A percentile compares a stretch with the other conserved stretches of the same genome.
Conservation (phyloP, 768 basidiomycete species). For the Paxillus involutus region DNA sequence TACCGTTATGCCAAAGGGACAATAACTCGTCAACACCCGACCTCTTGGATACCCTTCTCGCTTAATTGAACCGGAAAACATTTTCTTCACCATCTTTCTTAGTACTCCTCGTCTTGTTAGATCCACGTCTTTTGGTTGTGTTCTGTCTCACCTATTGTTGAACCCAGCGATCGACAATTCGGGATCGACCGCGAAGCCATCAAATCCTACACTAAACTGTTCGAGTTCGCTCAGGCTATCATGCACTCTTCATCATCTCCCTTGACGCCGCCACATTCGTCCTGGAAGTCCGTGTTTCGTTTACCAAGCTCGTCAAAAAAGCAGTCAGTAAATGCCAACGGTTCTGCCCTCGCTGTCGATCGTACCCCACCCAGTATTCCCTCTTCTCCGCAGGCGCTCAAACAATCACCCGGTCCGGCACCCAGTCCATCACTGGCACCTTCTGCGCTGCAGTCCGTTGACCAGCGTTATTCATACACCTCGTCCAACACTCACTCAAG, state of each 20-base stretch:
- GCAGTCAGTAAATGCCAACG: slow-evolving; percentile 33
- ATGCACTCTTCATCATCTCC: slow-evolving; percentile 28
- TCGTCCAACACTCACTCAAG: slow-evolving; percentile 76
- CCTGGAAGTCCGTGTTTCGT: slow-evolving; percentile 78
- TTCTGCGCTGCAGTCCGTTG: slow-evolving; percentile 49
- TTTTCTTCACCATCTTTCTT: slow-evolving; percentile 14
- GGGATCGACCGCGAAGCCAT: slow-evolving; percentile 23
- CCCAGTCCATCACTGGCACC: slow-evolving; percentile 54
- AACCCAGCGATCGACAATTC: slow-evolving; percentile 20
- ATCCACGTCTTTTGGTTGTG: neutral
- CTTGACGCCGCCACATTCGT: slow-evolving; percentile 26
- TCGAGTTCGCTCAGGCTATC: neutral
- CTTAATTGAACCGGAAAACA: slow-evolving; percentile 14
- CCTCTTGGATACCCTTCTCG: slow-evolving; percentile 4
- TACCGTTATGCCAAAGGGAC: slow-evolving; percentile 13
- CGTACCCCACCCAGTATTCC: slow-evolving; percentile 32
- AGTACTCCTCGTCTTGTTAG: slow-evolving; percentile 8
- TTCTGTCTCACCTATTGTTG: neutral
- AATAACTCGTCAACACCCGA: slow-evolving; percentile 7
- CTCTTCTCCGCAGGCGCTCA: slow-evolving; percentile 28
- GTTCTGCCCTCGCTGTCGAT: slow-evolving; percentile 51
- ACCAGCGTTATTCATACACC: slow-evolving; percentile 74
- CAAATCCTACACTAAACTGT: neutral
- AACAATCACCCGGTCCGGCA: slow-evolving; percentile 29
- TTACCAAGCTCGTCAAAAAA: slow-evolving; percentile 69